These are phyloP conservation scores for Saposhnikovia divaricata DNA, from an alignment of 129 eudicot genomes.

Conservation along the genomic window DNA sequence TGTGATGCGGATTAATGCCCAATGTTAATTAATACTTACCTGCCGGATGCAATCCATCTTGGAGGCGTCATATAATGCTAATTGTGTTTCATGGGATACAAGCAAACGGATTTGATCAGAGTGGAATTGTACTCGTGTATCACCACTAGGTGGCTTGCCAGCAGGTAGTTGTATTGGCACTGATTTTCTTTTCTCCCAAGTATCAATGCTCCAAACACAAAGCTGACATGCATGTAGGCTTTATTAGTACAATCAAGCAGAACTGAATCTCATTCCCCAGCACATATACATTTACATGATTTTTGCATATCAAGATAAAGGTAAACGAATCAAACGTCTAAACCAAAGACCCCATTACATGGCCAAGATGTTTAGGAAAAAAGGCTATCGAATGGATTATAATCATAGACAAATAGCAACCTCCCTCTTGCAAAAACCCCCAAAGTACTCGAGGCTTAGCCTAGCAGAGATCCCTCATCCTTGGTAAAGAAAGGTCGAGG, in stretches of 20 bases:
- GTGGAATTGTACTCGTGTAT: constrained; percentile 87
- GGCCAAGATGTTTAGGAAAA: not conserved
- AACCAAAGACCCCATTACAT: not conserved
- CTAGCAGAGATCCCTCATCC: not conserved
- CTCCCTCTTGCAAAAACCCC: not conserved
- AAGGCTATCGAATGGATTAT: not conserved
- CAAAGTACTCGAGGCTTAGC: not conserved
- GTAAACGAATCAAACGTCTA: not conserved
- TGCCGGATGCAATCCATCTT: constrained; percentile 79
- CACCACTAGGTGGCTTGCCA: constrained; percentile 64
- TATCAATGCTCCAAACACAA: constrained; percentile 86
- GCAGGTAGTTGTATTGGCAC: constrained; percentile 75
- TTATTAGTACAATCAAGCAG: constrained; percentile 7
- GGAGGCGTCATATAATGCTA: constrained; percentile 80
- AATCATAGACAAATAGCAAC: not conserved
- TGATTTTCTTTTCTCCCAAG: constrained; percentile 83
- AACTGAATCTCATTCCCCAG: not conserved
- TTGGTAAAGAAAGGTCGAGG: not conserved
- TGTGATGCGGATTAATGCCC: not conserved
- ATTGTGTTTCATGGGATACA: constrained; percentile 80
- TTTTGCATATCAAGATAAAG: not conserved
- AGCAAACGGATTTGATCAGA: constrained; percentile 71
- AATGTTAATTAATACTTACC: constrained; percentile 24
- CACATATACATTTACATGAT: not conserved
- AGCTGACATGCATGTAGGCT: constrained; percentile 33